Evolutionary conservation across 192 early-diverging fungal genomes (phyloP), one percentile per base, ranked within the genome.

Genomic region (Linderina pennispora): DNA sequence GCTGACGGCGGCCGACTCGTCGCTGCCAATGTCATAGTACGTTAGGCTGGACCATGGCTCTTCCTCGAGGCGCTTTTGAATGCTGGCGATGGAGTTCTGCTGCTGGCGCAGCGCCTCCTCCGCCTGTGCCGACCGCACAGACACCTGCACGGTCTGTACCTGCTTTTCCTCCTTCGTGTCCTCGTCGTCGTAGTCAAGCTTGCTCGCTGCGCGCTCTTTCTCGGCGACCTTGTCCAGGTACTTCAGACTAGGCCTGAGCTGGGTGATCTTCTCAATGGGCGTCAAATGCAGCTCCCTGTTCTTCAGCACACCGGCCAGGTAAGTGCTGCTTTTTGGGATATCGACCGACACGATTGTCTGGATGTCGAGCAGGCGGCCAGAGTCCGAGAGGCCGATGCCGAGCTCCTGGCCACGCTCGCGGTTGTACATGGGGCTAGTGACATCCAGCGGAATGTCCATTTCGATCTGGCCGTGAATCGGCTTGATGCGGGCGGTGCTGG

Each of bases 161-260:
- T 59, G 58, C 8, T 25, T 36, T 2, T 59, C 58, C 34, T 57
- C 36, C 8, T 73, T 58, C n/a, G 80, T 77, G 23, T 85, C 80
- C 14, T 77, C 79, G 8, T 84, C 84, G 20, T 88, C 85, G 16
- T 84, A 77, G 48, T 82, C 78, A 52, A 82, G 66, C 45, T 85
- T 83, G 41, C 58, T 78, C 4, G 83, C 81, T 19, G 78, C 81
- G 40, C 24, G 45, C 23, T 58, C 70, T 53, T 92, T 95, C 36
- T 92, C 89, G 22, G 81, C 79, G 55, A 94, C 90, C 55, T 87
- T 84, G 51, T 97, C 92, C 20, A 95, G 65, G 59, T 98, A 95
- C 45, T 82, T 84, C 28, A 98, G 80, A 17, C 81, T 86, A 8
- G 95, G 92, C 1, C 89, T 83, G 48, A 98, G 62, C 62, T 97